Evolutionary conservation across 257 asterid species (phyloP).

Genomic region (Verbascum thapsus): DNA sequence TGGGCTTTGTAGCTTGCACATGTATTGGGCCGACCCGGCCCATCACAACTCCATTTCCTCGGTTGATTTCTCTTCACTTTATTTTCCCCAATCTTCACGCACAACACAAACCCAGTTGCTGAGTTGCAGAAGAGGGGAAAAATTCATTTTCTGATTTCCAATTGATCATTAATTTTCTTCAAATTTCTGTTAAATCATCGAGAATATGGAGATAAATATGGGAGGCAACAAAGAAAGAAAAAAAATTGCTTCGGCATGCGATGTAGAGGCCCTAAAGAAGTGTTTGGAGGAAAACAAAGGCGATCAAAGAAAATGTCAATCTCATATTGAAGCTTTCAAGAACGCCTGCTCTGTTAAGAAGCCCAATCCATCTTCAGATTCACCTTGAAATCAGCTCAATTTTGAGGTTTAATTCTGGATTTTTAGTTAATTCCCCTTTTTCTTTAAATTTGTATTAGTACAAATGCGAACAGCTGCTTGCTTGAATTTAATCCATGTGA

Average conservation of each 20-base stretch:
- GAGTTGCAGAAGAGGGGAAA: background rate
- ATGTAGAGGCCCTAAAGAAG: constrained; percentile 63
- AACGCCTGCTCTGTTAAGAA: constrained; percentile 52
- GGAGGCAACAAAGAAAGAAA: constrained; percentile 34
- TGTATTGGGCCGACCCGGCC: too few species aligned
- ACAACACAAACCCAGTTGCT: background rate
- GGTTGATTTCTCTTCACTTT: too few species aligned
- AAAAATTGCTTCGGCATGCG: constrained; percentile 49
- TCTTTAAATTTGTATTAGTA: too few species aligned
- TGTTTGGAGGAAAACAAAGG: constrained; percentile 74
- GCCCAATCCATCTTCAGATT: constrained; percentile 40
- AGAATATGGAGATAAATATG: constrained; percentile 36
- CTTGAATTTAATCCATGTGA: too few species aligned
- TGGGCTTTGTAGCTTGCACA: too few species aligned
- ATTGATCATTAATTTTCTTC: background rate
- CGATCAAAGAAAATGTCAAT: constrained; percentile 54
- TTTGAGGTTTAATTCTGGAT: constrained; percentile 22
- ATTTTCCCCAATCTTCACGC: too few species aligned
- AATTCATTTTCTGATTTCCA: background rate
- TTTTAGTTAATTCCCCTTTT: background rate
- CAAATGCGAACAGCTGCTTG: too few species aligned
- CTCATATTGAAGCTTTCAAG: constrained; percentile 72
- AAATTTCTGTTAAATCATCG: background rate
- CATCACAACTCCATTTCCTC: too few species aligned
- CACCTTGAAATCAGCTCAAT: constrained; percentile 17